Evolutionary conservation across 176 grass and related monocot genomes (phyloP).

Genomic region (Musa schizocarpa): DNA sequence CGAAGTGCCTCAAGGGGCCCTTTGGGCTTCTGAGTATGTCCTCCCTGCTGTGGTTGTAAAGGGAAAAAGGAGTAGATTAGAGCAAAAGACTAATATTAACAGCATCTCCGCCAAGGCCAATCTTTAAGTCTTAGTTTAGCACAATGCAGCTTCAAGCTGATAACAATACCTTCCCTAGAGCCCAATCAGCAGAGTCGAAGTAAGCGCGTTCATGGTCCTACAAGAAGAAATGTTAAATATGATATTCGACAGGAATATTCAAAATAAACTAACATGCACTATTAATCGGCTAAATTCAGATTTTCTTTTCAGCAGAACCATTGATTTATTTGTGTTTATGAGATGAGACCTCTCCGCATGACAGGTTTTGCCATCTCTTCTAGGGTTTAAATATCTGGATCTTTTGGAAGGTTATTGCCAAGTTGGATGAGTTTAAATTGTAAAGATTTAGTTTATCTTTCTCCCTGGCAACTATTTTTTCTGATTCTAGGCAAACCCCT

Average conservation of each 20-base stretch:
- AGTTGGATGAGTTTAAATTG: too few relatives aligned
- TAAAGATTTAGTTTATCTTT: too few relatives aligned
- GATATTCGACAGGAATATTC: too few relatives aligned
- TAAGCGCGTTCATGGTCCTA: conserved; percentile 91
- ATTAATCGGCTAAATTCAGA: neutral
- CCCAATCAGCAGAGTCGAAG: conserved; percentile 99
- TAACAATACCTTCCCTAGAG: conserved; percentile 75
- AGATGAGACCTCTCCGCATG: neutral
- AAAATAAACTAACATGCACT: neutral
- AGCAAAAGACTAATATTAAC: neutral
- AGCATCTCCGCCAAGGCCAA: neutral
- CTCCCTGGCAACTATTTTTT: neutral
- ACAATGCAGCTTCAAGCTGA: conserved; percentile 1
- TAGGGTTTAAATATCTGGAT: too few relatives aligned
- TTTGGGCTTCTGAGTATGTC: conserved; percentile 63
- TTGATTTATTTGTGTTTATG: neutral
- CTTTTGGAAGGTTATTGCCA: too few relatives aligned
- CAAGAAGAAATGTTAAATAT: conserved; percentile 15
- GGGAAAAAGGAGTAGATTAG: neutral
- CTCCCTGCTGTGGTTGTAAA: conserved; percentile 62
- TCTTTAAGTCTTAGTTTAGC: conserved; percentile 4
- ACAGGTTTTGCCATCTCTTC: neutral
- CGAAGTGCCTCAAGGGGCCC: conserved; percentile 86
- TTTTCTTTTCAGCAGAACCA: neutral
- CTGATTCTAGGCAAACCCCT: neutral